Evolutionary conservation across 805 yeast genomes (phyloP), one percentile per base, ranked within the genome.

Genomic region (Wickerhamiella sorbophila): DNA sequence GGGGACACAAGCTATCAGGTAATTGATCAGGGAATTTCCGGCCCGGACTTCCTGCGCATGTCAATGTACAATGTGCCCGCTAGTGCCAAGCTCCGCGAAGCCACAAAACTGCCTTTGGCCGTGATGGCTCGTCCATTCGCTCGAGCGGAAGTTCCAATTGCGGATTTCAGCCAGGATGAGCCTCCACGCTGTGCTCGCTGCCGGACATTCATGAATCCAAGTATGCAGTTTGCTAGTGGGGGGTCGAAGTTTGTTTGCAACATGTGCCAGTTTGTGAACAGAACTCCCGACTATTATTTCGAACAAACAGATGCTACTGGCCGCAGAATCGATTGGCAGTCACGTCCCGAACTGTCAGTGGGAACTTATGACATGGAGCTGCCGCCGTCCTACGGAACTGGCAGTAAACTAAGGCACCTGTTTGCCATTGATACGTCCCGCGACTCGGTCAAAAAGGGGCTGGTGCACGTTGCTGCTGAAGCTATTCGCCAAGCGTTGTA

Each of bases 101-200:
- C 77, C 3, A 71, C 95, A 0, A 75, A 74, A 45, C 62, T 91
- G 40, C 97, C 98, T 1, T 62, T 91, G 33, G 93, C 94, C 0
- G 62, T 88, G 44, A 67, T 85, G 3, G 62, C 86, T 18, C 73
- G 84, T 41, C 98, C 98, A 4, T 85, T 91, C 66, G 94, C 95
- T 0, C 75, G 76, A 14, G 74, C 71, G 1, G 61, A 61, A 0
- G 72, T 86, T 1, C 93, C 94, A 0, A 67, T 70, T 4, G 77
- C 79, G 4, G 87, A 83, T 54, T 71, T 73, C 63, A 84, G 85
- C 1, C 43, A 41, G 31, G 38, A 38, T 8, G 44, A 43, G 15
- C 94, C 95, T 0, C 78, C 93, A 27, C 72, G 99, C 51, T 91
- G 99, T 62, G 72, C 75, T 50, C 77, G 97, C 47, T 91, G 99